Percentiles rank a stretch among this genome's conserved stretches.
Evolutionary conservation across 345 rosid species (phyloP).

Genomic region (Citrus cavaleriei): DNA sequence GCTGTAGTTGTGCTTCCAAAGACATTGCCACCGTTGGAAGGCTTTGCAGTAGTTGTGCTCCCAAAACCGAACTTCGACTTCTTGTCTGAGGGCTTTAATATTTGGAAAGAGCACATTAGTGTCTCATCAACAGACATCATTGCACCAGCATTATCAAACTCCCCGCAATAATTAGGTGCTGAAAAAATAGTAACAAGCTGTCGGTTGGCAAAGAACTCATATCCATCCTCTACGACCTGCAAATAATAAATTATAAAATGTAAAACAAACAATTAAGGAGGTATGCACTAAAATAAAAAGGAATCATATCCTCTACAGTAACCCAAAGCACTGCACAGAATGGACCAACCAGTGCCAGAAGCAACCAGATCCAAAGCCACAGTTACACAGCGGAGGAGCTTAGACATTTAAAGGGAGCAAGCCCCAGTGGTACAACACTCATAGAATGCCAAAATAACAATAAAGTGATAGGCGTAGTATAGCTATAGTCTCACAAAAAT

Average conservation of each 20-base stretch:
- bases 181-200: constrained; percentile 86
- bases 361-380: background rate
- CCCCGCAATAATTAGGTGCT: constrained; percentile 89
- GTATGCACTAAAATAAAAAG: background rate
- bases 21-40: constrained; percentile 31
- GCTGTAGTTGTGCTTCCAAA: constrained; percentile 40
- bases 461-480: background rate
- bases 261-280: background rate
- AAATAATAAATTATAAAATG: constrained; percentile 2
- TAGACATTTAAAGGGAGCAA: background rate
- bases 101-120: constrained; percentile 80
- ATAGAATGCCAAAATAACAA: background rate
- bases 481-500: background rate
- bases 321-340: background rate
- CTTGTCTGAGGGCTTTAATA: constrained; percentile 67
- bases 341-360: constrained; percentile 3
- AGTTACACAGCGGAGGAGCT: background rate
- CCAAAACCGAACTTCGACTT: constrained; percentile 45
- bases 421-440: background rate
- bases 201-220: constrained; percentile 81
- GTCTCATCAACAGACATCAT: constrained; percentile 70
- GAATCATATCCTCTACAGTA: background rate
- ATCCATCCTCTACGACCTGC: constrained; percentile 96
- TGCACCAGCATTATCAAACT: constrained; percentile 78
- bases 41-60: constrained; percentile 35